Conservation (phyloP, 2,329 filamentous ascomycete genomes). For the Penicillium sp. region DNA sequence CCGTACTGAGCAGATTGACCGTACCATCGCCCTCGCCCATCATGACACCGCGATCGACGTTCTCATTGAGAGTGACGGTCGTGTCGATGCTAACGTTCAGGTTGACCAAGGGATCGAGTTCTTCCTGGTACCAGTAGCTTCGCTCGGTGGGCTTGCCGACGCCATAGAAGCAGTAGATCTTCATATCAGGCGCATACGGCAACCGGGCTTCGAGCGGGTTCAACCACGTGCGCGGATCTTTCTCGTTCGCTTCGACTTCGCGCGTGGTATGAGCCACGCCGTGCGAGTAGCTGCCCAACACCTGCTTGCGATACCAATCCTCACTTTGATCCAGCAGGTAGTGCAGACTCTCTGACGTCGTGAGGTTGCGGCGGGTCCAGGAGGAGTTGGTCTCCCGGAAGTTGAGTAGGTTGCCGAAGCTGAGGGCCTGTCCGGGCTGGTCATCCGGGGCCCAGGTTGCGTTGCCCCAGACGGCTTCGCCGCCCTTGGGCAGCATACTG, state of each 20-base stretch:
- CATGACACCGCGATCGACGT: conserved; percentile 81
- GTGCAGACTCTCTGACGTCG: conserved; percentile 71
- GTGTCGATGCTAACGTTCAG: conserved; percentile 57
- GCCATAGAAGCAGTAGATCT: conserved; percentile 96
- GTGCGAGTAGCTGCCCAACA: conserved; percentile 78
- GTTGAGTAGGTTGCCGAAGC: conserved; percentile 80
- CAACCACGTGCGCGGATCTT: conserved; percentile 82
- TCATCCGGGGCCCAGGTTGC: conserved; percentile 87
- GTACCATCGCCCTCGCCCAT: conserved; percentile 97
- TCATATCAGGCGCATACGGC: conserved; percentile 82
- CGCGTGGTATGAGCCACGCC: conserved; percentile 78
- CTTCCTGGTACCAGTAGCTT: conserved; percentile 84
- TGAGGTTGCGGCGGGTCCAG: conserved; percentile 71
- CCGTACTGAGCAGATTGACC: conserved; percentile 85
- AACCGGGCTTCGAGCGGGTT: conserved; percentile 93
- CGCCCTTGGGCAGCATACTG: conserved; percentile 94
- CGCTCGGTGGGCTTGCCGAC: conserved; percentile 92
- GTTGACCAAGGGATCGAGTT: conserved; percentile 64
- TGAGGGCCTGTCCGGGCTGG: conserved; percentile 67
- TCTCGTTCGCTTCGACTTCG: conserved; percentile 80
- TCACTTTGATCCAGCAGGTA: conserved; percentile 80
- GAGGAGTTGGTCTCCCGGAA: conserved; percentile 71
- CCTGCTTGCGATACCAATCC: conserved; percentile 77
- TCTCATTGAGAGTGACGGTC: conserved; percentile 46
- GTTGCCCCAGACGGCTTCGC: conserved; percentile 94